Percentiles rank a stretch among this genome's conserved stretches.
Evolutionary conservation across 352 stramenopile species (phyloP).

Genomic region (Globisporangium takayamanum): DNA sequence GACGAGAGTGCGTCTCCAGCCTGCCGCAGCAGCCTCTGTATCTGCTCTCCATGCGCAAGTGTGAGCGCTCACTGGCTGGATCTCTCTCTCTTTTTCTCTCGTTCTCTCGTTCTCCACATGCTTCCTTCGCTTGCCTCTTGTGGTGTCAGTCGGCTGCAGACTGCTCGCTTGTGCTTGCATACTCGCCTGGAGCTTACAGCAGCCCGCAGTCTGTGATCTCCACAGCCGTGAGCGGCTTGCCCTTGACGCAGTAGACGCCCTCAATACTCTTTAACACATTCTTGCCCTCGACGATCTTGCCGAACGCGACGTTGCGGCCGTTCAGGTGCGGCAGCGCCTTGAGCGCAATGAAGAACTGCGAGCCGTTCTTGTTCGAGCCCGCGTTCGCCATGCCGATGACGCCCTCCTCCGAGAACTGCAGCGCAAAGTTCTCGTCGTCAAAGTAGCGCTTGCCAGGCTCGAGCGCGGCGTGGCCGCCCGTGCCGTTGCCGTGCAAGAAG

Average conservation of each 20-base stretch:
- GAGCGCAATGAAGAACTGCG: slow-evolving; percentile 99
- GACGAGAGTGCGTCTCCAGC: not conserved
- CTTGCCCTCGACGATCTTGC: slow-evolving; percentile 82
- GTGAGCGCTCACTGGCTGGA: too few relatives aligned
- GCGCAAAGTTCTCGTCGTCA: slow-evolving; percentile 82
- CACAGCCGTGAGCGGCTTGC: slow-evolving; percentile 76
- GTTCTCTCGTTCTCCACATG: too few relatives aligned
- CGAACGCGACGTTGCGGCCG: slow-evolving; percentile 83
- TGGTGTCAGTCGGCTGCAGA: not conserved
- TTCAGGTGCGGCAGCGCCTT: slow-evolving; percentile 79
- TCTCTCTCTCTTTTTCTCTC: not conserved
- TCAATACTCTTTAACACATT: slow-evolving; percentile 81
- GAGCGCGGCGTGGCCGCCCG: slow-evolving; percentile 68
- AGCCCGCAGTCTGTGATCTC: slow-evolving; percentile 76
- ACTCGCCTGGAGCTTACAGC: slow-evolving; percentile 33
- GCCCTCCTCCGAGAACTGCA: slow-evolving; percentile 80
- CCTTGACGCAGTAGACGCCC: slow-evolving; percentile 73
- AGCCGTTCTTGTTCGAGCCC: slow-evolving; percentile 97
- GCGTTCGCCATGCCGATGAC: slow-evolving; percentile 97
- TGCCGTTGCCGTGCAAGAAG: slow-evolving; percentile 66
- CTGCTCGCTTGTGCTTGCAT: not conserved
- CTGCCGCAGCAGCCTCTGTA: not conserved
- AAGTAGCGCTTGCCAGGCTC: slow-evolving; percentile 68
- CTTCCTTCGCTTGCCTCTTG: too few relatives aligned
- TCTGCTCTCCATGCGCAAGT: not conserved